phyloP scores from a whole-genome alignment of 495 filamentous ascomycete genomes.

The Friedmanniomyces simplex region DNA sequence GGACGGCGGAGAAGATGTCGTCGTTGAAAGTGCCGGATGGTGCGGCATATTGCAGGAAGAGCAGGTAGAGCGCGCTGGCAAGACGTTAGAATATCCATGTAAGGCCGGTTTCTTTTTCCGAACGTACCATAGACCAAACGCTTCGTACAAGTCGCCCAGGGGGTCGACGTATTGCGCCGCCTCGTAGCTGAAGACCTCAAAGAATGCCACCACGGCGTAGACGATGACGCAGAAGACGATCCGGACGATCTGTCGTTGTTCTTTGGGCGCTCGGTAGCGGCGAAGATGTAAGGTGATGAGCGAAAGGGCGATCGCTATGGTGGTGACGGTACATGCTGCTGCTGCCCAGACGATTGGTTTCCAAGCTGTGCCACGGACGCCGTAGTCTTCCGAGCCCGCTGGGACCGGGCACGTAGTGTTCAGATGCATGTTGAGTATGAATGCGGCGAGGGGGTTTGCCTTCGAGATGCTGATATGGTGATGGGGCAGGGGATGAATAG shows the following conservation, averaged over 20 bases:
- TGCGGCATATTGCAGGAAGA: conserved; percentile 11
- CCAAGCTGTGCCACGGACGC: conserved; percentile 3
- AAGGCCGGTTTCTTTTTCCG: background rate
- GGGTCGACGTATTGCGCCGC: conserved; percentile 9
- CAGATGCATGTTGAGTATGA: background rate
- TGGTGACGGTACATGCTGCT: background rate
- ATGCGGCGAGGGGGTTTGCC: background rate
- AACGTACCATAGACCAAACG: conserved; percentile 8
- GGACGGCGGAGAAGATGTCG: conserved; percentile 3
- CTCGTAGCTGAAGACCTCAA: conserved; percentile 2
- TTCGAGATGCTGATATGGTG: background rate
- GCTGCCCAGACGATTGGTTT: conserved; percentile 1
- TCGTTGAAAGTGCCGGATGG: conserved; percentile 10
- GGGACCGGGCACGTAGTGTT: conserved; percentile 5
- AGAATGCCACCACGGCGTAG: conserved; percentile 5
- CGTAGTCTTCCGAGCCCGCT: conserved; percentile 1
- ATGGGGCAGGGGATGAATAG: too few relatives aligned
- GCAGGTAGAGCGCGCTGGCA: conserved; percentile 8
- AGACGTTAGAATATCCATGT: background rate
- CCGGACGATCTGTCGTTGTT: conserved; percentile 16
- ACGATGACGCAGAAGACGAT: conserved; percentile 9
- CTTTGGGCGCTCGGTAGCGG: conserved; percentile 11
- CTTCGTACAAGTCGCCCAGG: conserved; percentile 11
- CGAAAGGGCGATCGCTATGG: background rate
- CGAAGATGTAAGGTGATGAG: conserved; percentile 10